Conservation (phyloP, 108 stramenopile genomes). For the Epithemia pelagica region DNA sequence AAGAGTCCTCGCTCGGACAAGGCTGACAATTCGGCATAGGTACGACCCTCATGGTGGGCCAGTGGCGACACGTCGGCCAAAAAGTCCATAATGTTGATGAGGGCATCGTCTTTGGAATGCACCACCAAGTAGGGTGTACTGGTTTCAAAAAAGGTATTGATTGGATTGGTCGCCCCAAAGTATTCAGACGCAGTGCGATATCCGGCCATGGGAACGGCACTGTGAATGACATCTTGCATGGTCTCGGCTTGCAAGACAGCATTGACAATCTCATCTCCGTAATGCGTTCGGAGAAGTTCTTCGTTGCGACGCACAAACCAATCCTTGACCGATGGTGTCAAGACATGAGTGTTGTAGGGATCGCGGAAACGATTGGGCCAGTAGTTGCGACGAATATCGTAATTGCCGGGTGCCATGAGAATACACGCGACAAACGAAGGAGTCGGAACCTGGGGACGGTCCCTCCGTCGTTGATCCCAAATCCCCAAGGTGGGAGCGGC, state of each 20-base stretch:
- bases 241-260: conserved; percentile 16
- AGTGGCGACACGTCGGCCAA: conserved; percentile 35
- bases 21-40: conserved; percentile 31
- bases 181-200: conserved; percentile 29
- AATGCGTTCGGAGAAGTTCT: conserved; percentile 15
- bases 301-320: conserved; percentile 40
- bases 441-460: conserved; percentile 6
- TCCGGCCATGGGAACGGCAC: conserved; percentile 32
- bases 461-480: conserved; percentile 28
- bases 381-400: conserved; percentile 35
- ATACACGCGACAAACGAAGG: conserved; percentile 35
- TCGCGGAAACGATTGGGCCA: conserved; percentile 26
- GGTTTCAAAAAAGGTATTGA: conserved; percentile 33
- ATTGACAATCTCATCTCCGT: conserved; percentile 17
- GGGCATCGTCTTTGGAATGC: conserved; percentile 43
- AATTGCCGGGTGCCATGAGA: conserved; percentile 32
- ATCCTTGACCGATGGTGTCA: conserved; percentile 32
- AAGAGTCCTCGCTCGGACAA: conserved; percentile 26
- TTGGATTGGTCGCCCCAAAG: conserved; percentile 35
- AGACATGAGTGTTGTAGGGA: conserved; percentile 32
- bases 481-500: conserved; percentile 25
- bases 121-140: conserved; percentile 37
- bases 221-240: conserved; percentile 39
- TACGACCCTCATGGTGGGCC: conserved; percentile 24
- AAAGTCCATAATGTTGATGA: conserved; percentile 28